Evolutionary conservation across 2,329 filamentous ascomycete species (phyloP).

Genomic region (Volutella citrinella): DNA sequence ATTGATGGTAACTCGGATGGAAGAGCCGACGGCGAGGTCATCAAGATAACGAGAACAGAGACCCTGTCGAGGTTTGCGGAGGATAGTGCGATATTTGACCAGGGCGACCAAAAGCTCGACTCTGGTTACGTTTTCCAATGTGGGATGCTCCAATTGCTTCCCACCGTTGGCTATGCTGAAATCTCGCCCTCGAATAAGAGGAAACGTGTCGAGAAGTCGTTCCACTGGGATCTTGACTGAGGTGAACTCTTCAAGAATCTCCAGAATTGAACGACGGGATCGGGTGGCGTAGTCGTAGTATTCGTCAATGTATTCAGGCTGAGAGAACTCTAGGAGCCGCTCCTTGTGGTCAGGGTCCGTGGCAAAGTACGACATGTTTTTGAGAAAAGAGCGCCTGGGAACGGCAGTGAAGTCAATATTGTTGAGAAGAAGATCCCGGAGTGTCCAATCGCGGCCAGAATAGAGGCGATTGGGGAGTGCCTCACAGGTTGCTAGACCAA

Average conservation of each 20-base stretch:
- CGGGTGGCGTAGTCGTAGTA: slow-evolving; percentile 95
- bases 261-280: slow-evolving; percentile 83
- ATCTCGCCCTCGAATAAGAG: slow-evolving; percentile 79
- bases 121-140: slow-evolving; percentile 33
- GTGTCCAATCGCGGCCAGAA: slow-evolving; percentile 48
- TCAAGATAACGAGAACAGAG: slow-evolving; percentile 88
- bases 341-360: slow-evolving; percentile 70
- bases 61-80: slow-evolving; percentile 78
- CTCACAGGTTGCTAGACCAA: slow-evolving; percentile 47
- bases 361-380: slow-evolving; percentile 73
- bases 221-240: slow-evolving; percentile 78
- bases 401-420: slow-evolving; percentile 89
- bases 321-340: slow-evolving; percentile 78
- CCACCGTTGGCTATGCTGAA: slow-evolving; percentile 88
- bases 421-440: slow-evolving; percentile 74
- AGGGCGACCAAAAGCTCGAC: slow-evolving; percentile 80
- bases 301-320: slow-evolving; percentile 79
- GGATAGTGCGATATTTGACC: slow-evolving; percentile 86
- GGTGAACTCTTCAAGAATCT: slow-evolving; percentile 88
- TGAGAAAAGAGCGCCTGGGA: slow-evolving; percentile 83
- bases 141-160: slow-evolving; percentile 29
- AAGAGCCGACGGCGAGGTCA: slow-evolving; percentile 55
- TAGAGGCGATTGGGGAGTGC: slow-evolving; percentile 34
- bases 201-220: slow-evolving; percentile 70
- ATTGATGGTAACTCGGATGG: slow-evolving; percentile 58